Percentiles rank a stretch among this genome's conserved stretches.
Evolutionary conservation across 495 filamentous ascomycete species (phyloP).

Genomic region (Neurospora pannonica): DNA sequence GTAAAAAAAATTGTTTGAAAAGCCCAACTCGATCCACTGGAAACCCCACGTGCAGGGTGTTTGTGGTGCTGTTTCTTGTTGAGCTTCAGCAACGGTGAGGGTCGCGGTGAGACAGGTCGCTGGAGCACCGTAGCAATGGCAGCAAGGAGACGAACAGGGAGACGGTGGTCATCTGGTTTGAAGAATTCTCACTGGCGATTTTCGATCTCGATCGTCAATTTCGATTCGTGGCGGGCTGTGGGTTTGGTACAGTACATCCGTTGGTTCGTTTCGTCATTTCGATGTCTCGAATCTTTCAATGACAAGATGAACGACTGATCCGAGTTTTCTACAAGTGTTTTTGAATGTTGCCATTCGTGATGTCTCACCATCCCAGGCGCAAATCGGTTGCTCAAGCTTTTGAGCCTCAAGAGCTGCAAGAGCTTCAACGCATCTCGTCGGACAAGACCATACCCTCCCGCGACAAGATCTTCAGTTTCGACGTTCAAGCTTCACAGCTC

Average conservation of each 20-base stretch:
- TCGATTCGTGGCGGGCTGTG: neutral
- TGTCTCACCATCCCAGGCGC: neutral
- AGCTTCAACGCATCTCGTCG: neutral
- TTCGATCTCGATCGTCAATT: neutral
- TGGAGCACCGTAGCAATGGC: neutral
- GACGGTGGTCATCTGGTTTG: neutral
- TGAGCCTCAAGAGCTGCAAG: neutral
- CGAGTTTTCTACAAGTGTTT: neutral
- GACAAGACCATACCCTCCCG: neutral
- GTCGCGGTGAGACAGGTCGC: neutral
- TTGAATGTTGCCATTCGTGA: neutral
- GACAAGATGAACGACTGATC: neutral
- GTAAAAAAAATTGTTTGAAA: neutral
- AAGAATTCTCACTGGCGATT: neutral
- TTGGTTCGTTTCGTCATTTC: neutral
- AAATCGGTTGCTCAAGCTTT: neutral
- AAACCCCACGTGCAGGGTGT: neutral
- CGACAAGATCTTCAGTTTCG: neutral
- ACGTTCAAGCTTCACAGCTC: neutral
- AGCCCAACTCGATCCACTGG: neutral
- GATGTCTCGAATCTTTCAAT: neutral
- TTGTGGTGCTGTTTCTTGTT: neutral
- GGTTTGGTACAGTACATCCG: neutral
- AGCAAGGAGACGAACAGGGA: neutral
- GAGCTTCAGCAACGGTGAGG: neutral